A percentile compares a stretch with the other conserved stretches of the same genome.
phyloP scores from a whole-genome alignment of 2,329 filamentous ascomycete species.

The Rhynchosporium agropyri region DNA sequence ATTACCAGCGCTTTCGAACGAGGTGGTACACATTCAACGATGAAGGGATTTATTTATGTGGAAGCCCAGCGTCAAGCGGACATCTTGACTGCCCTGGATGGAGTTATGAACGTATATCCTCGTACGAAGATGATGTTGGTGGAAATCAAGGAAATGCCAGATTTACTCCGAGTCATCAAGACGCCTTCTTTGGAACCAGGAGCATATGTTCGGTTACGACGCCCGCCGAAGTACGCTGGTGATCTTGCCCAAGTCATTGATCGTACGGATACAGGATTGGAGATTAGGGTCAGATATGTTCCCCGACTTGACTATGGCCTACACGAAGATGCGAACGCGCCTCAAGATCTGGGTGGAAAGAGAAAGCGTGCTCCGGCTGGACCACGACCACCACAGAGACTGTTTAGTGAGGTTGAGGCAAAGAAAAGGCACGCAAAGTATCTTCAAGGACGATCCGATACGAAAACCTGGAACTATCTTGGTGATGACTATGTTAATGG shows the following conservation, averaged over 20 bases:
- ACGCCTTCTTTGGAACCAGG: conserved; percentile 82
- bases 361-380: conserved; percentile 72
- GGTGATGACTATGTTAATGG: conserved; percentile 90
- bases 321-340: conserved; percentile 70
- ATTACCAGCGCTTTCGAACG: conserved; percentile 94
- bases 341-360: conserved; percentile 56
- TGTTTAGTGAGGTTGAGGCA: conserved; percentile 92
- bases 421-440: conserved; percentile 77
- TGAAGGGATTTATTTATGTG: conserved; percentile 95
- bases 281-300: conserved; percentile 84
- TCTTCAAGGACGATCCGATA: conserved; percentile 50
- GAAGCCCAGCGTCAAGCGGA: conserved; percentile 88
- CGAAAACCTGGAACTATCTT: conserved; percentile 80
- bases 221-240: conserved; percentile 77
- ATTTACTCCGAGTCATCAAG: conserved; percentile 88
- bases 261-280: conserved; percentile 88
- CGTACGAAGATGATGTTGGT: conserved; percentile 85
- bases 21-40: conserved; percentile 72
- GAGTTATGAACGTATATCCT: conserved; percentile 87
- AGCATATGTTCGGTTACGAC: conserved; percentile 87
- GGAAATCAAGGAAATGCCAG: conserved; percentile 96
- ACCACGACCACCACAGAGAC: conserved; percentile 78
- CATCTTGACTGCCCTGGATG: conserved; percentile 79
- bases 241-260: conserved; percentile 92
- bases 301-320: conserved; percentile 90